Evolutionary conservation across 164 flowering plant genomes (phyloP), one percentile per base, ranked within the genome.

Genomic region (Nelumbo lutea): DNA sequence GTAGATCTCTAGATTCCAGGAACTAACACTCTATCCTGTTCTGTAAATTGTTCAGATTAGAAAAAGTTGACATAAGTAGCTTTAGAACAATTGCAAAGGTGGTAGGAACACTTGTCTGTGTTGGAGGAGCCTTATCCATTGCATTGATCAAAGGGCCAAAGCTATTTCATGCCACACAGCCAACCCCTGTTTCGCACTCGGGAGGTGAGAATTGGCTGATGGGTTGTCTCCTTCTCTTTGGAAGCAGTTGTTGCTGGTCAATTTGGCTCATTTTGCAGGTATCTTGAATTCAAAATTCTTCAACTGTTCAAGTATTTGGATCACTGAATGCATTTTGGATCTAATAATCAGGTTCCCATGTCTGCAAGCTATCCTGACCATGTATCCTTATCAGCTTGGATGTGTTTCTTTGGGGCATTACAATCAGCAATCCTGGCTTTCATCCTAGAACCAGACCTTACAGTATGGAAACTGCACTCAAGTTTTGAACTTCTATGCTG

Each of bases 201-300:
- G 77, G 53, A 59, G 72, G 63, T 45, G 79, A 81, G 41, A 79
- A 63, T 45, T 85, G 90, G 90, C 15, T 83, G 65, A 62, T 82
- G 56, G 96, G 96, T 45, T 82, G 87, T 67, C 63, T 81, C 42
- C 68, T 79, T 14, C 83, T 90, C 67, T 78, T 87, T 66, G 84
- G 52, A 66, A 82, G 87, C 74, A 40, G 64, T 65, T 74, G 76
- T 73, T 84, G 82, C 76, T 86, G 91, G 91, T 84, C 93, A 9
- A 0, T 76, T 69, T 87, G 93, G 96, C 80, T 88, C 6, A 81
- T 84, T 65, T 67, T 88, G 76, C 91, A 86, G 93, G 91, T 86
- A 81, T 44, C 38, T 46, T 1, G 1, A 1, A 7, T 43, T 50
- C 42, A 9, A 61, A 47, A 9, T 58, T 55, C 27, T 46, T 3